phyloP scores from a whole-genome alignment of 1,284 basidiomycete genomes.

The Ganoderma meredithae region DNA sequence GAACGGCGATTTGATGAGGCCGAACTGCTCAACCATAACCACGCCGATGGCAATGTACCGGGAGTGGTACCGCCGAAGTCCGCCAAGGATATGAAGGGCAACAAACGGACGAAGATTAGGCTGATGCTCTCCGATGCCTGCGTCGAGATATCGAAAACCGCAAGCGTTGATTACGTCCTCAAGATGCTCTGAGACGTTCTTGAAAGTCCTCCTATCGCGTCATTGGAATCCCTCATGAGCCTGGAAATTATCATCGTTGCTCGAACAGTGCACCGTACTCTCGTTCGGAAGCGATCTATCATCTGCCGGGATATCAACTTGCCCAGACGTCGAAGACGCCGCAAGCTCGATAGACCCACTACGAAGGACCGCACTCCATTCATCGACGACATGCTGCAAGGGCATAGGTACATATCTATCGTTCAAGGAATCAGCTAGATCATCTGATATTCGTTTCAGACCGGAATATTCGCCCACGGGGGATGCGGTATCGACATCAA shows the following conservation, averaged over 20 bases:
- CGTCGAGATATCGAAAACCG: background rate
- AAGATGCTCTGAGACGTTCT: background rate
- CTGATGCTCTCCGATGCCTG: background rate
- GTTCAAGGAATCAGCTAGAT: background rate
- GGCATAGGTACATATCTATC: background rate
- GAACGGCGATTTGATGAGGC: background rate
- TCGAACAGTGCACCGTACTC: background rate
- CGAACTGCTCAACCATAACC: background rate
- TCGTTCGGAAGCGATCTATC: background rate
- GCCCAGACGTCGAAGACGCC: background rate
- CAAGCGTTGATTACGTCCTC: background rate
- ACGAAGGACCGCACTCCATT: background rate
- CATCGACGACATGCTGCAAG: background rate
- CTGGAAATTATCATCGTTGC: background rate
- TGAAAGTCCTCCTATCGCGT: background rate
- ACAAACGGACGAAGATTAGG: background rate
- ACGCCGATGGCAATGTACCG: background rate
- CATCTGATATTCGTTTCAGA: background rate
- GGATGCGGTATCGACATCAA: background rate
- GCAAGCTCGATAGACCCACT: background rate
- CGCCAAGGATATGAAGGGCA: background rate
- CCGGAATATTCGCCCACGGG: background rate
- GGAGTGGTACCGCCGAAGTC: background rate
- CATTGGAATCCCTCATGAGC: background rate
- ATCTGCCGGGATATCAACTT: background rate